These are phyloP conservation scores for Amauroascus verrucosus DNA, from an alignment of 2,329 filamentous ascomycete species.

Conservation along the genomic window DNA sequence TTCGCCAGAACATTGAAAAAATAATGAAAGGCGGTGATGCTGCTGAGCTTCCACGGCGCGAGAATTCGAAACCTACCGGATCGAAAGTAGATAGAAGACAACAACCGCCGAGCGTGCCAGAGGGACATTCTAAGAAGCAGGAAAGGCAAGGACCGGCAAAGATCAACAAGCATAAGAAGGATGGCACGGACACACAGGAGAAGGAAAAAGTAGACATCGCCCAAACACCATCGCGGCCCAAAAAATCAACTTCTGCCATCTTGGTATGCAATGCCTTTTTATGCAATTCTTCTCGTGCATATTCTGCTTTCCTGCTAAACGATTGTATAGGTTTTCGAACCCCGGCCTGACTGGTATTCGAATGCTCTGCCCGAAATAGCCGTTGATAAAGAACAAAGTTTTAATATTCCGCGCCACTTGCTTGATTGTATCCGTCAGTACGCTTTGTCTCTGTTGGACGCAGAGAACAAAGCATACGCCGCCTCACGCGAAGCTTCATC, in stretches of 20 bases:
- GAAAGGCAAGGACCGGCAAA: conserved; percentile 14
- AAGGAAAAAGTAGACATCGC: not conserved
- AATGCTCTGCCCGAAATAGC: conserved; percentile 47
- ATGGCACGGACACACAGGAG: conserved; percentile 24
- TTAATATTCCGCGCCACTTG: conserved; percentile 41
- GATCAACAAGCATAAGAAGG: too few species aligned
- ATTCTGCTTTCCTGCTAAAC: not conserved
- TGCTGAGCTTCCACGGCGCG: not conserved
- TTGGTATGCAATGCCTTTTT: conserved; percentile 6
- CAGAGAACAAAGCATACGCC: conserved; percentile 66
- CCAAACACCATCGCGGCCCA: not conserved
- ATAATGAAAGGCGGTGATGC: conserved; percentile 27
- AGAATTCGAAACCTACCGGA: conserved; percentile 29
- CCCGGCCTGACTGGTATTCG: conserved; percentile 59
- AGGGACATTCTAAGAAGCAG: conserved; percentile 13
- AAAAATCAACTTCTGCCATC: conserved; percentile 8
- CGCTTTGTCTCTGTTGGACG: conserved; percentile 62
- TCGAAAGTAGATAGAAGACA: conserved; percentile 1
- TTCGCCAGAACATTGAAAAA: conserved; percentile 32
- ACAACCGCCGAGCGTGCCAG: not conserved
- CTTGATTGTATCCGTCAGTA: conserved; percentile 53
- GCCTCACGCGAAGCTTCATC: conserved; percentile 60
- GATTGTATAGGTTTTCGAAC: conserved; percentile 44
- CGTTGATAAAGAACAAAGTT: conserved; percentile 36
- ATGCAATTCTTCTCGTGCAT: not conserved